Percentiles rank a stretch among this genome's conserved stretches.
Evolutionary conservation across 2,329 filamentous ascomycete species (phyloP).

Genomic region (Aspergillus versicolor): DNA sequence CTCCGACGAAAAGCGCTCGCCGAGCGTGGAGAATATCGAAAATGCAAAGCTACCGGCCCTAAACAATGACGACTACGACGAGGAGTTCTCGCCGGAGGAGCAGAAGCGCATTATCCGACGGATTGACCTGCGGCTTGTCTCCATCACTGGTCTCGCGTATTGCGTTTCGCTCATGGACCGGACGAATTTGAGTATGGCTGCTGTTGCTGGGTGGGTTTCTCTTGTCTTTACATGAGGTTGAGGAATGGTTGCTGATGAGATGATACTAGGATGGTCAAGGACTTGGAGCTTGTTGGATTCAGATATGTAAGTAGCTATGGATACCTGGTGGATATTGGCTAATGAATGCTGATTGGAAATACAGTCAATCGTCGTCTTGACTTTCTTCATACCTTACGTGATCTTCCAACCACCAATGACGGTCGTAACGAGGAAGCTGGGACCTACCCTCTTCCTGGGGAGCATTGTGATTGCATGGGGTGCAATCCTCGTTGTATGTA

Average conservation of each 20-base stretch:
- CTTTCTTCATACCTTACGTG: constrained; percentile 35
- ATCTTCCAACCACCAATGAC: constrained; percentile 34
- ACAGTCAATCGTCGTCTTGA: constrained; percentile 32
- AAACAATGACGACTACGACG: constrained; percentile 20
- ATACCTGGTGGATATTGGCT: background rate
- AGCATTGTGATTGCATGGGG: constrained; percentile 32
- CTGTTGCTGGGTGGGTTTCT: constrained; percentile 63
- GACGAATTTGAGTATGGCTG: constrained; percentile 68
- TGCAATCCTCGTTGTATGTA: constrained; percentile 27
- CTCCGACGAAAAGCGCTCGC: constrained; percentile 9
- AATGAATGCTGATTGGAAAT: background rate
- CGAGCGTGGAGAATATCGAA: constrained; percentile 18
- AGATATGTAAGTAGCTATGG: constrained; percentile 25
- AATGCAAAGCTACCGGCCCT: constrained; percentile 14
- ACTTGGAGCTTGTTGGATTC: constrained; percentile 28
- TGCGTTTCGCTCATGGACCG: constrained; percentile 76
- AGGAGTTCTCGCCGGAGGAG: constrained; percentile 58
- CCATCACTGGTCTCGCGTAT: constrained; percentile 66
- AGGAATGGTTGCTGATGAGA: constrained; percentile 62
- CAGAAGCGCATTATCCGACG: constrained; percentile 67
- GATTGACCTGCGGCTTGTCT: constrained; percentile 65
- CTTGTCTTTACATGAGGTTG: constrained; percentile 15
- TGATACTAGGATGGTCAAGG: constrained; percentile 53
- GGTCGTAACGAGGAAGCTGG: constrained; percentile 30
- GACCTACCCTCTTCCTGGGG: constrained; percentile 28